Base-by-base conservation (phyloP, 129 eudicot species). In the Deinandra increscens region DNA sequence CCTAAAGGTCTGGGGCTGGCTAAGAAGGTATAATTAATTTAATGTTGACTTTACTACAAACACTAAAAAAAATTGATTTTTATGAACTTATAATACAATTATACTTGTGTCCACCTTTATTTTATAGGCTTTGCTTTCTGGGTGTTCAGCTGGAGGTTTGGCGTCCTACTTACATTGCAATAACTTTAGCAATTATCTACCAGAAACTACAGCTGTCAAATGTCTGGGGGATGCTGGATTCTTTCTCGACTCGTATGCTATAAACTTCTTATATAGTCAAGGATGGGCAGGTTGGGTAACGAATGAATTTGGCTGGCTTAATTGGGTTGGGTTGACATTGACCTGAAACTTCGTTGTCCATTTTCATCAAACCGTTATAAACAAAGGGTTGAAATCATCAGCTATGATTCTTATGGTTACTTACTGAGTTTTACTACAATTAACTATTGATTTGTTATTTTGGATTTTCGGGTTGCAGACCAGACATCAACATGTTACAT, bases 121-220 rank as follows among this genome's bases (percentile, higher is more conserved):
- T 26, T 72, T 64, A 23, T 69, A 93, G 96, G 98, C 97, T 70
- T 69, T 93, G 84, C 90, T 93, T 46, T 89, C 96, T 4, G 98
- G 98, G 65, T 93, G 98, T 75, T 93, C 98, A 2, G 98, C 98
- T 49, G 98, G 98, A 36, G 98, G 98, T 43, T 71, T 93, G 74
- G 88, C 96, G 5, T 46, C 87, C 62, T 89, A 84, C 71, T 80
- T 84, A 76, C 98, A 93, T 71, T 93, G 98, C 69, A 90, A 89
- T 63, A 76, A 72, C 79, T 89, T 93, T 78, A 54, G 81, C 31
- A 71, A 54, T 23, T 84, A 86, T 76, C 82, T 93, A 73, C 98
- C 98, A 13, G 34, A 72, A 49, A 80, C 86, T 74, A 77, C 98
- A n/a, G 76, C 74, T 12, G 92, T 93, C n/a, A 93, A 93, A 83